Evolutionary conservation across 2,329 filamentous ascomycete genomes (phyloP).

Genomic region (Sarocladium brachiariae): DNA sequence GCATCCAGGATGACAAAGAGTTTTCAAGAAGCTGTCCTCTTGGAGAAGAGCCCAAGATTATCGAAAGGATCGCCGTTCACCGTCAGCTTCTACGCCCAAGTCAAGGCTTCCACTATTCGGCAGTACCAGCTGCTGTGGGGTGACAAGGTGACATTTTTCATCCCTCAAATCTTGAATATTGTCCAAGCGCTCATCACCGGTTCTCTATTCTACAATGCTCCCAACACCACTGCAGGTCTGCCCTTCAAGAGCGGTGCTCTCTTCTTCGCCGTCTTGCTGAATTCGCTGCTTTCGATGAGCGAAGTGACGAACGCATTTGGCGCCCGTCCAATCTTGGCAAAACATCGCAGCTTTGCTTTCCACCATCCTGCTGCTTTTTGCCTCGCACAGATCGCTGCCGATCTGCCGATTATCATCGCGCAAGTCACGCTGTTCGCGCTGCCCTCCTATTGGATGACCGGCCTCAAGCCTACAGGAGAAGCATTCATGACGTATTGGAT

Average conservation of each 20-base stretch:
- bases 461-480: slow-evolving; percentile 19
- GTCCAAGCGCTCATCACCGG: slow-evolving; percentile 59
- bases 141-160: slow-evolving; percentile 22
- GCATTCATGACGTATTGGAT: slow-evolving; percentile 59
- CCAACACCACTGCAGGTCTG: slow-evolving; percentile 38
- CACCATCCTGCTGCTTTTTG: slow-evolving; percentile 26
- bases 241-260: slow-evolving; percentile 33
- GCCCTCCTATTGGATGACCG: slow-evolving; percentile 27
- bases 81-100: slow-evolving; percentile 18
- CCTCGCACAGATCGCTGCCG: slow-evolving; percentile 32
- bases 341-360: slow-evolving; percentile 25
- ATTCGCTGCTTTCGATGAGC: neutral
- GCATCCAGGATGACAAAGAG: neutral
- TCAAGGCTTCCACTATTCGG: slow-evolving; percentile 32
- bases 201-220: slow-evolving; percentile 60
- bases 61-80: neutral
- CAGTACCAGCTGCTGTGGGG: slow-evolving; percentile 26
- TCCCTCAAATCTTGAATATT: slow-evolving; percentile 50
- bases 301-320: slow-evolving; percentile 55
- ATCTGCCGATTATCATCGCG: slow-evolving; percentile 38
- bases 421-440: slow-evolving; percentile 47
- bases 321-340: slow-evolving; percentile 23
- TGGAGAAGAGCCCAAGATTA: neutral
- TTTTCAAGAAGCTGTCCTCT: neutral
- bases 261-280: slow-evolving; percentile 27